phyloP scores from a whole-genome alignment of 805 yeast species.

The Helenozyma baotianmanensis region DNA sequence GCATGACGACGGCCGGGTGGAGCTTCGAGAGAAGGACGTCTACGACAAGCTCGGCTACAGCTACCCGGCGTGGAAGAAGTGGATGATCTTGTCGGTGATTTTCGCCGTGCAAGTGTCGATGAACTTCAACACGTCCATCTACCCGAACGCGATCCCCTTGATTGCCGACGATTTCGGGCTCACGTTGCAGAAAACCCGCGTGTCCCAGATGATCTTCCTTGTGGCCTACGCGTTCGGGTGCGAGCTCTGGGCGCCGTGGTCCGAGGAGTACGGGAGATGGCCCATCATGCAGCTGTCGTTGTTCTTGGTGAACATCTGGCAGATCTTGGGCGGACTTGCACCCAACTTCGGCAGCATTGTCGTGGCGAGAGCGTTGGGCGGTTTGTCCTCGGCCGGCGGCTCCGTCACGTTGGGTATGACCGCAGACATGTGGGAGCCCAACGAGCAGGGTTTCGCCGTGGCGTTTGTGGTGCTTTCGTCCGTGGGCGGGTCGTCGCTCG shows the following conservation, averaged over 20 bases:
- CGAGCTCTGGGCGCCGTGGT: slow-evolving; percentile 35
- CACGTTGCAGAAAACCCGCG: slow-evolving; percentile 20
- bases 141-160: slow-evolving; percentile 19
- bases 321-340: slow-evolving; percentile 27
- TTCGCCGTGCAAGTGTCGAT: slow-evolving; percentile 37
- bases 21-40: slow-evolving; percentile 29
- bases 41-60: slow-evolving; percentile 31
- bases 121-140: slow-evolving; percentile 39
- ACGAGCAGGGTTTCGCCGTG: slow-evolving; percentile 29
- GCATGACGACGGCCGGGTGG: slow-evolving; percentile 24
- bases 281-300: slow-evolving; percentile 28
- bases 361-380: slow-evolving; percentile 25
- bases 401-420: slow-evolving; percentile 31
- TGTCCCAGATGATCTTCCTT: slow-evolving; percentile 27
- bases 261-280: slow-evolving; percentile 32
- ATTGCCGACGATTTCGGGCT: slow-evolving; percentile 21
- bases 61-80: slow-evolving; percentile 28
- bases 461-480: slow-evolving; percentile 30
- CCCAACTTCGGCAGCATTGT: slow-evolving; percentile 24
- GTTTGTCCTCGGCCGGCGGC: slow-evolving; percentile 30
- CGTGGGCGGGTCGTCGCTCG: slow-evolving; percentile 28
- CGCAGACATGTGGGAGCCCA: slow-evolving; percentile 32
- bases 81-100: slow-evolving; percentile 32
- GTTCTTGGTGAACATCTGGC: slow-evolving; percentile 29
- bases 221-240: slow-evolving; percentile 30